Evolutionary conservation across 768 basidiomycete species (phyloP).

Genomic region (Pholiota microspora): DNA sequence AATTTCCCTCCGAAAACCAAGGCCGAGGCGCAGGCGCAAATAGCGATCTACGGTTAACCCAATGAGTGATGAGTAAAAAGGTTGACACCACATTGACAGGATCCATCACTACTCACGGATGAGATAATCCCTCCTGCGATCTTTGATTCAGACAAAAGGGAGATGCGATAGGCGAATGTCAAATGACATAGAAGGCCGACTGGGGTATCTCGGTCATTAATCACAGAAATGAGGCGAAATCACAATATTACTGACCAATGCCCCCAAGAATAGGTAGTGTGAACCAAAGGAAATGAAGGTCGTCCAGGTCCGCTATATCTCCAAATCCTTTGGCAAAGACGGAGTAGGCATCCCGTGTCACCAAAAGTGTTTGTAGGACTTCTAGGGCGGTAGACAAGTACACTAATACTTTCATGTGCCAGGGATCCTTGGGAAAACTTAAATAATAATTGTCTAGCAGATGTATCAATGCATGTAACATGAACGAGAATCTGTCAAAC

Average conservation of each 20-base stretch:
- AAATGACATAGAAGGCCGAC: conserved; percentile 26
- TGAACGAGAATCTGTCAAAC: conserved; percentile 3
- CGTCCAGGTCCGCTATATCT: conserved; percentile 18
- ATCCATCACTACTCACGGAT: conserved; percentile 21
- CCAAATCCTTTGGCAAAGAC: conserved; percentile 27
- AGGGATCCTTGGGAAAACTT: conserved; percentile 28
- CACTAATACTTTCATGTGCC: conserved; percentile 24
- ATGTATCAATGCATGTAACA: background rate
- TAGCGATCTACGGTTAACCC: conserved; percentile 13
- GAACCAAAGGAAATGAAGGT: conserved; percentile 27
- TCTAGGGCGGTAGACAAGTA: conserved; percentile 25
- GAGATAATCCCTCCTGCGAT: conserved; percentile 19
- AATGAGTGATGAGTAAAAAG: conserved; percentile 6
- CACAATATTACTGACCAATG: conserved; percentile 17
- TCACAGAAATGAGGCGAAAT: conserved; percentile 6
- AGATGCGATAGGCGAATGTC: conserved; percentile 29
- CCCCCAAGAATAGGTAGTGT: conserved; percentile 27
- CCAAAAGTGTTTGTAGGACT: conserved; percentile 27
- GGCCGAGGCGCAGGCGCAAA: conserved; percentile 16
- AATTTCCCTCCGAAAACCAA: conserved; percentile 24
- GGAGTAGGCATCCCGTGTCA: conserved; percentile 23
- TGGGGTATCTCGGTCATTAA: background rate
- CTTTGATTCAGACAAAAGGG: conserved; percentile 22
- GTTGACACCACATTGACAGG: conserved; percentile 10
- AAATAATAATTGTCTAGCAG: conserved; percentile 29